Conservation (phyloP, 2,329 filamentous ascomycete species). For the Zelopaecilomyces penicillatus region DNA sequence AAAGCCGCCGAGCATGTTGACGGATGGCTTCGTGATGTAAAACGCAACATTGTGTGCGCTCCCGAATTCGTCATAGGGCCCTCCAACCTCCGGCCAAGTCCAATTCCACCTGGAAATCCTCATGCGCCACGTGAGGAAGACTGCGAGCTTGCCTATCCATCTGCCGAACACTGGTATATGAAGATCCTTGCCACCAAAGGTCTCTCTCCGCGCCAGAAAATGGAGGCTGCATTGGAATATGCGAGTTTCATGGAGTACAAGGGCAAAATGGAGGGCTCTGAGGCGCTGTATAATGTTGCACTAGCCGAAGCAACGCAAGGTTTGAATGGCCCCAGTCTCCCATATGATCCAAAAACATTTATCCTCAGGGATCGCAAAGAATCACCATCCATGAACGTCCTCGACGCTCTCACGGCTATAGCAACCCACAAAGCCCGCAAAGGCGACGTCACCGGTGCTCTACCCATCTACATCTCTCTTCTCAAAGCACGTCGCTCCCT, state of each 20-base stretch:
- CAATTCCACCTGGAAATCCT: conserved; percentile 55
- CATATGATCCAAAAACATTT: conserved; percentile 53
- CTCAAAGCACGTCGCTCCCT: conserved; percentile 67
- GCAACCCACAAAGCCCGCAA: conserved; percentile 68
- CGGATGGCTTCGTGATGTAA: conserved; percentile 65
- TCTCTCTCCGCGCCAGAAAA: conserved; percentile 67
- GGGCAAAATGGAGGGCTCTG: conserved; percentile 53
- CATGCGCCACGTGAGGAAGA: conserved; percentile 66
- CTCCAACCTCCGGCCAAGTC: conserved; percentile 72
- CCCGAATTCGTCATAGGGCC: conserved; percentile 69
- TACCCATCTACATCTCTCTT: conserved; percentile 79
- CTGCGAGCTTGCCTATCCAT: conserved; percentile 58
- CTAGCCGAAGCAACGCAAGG: conserved; percentile 63
- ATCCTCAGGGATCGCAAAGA: conserved; percentile 53
- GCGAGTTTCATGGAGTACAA: conserved; percentile 82
- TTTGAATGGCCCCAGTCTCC: conserved; percentile 30
- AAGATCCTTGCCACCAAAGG: conserved; percentile 74
- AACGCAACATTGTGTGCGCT: conserved; percentile 58
- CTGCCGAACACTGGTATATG: conserved; percentile 71
- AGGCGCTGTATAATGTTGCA: conserved; percentile 67
- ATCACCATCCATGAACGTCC: conserved; percentile 61
- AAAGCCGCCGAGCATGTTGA: conserved; percentile 74
- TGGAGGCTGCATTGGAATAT: conserved; percentile 75
- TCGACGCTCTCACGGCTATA: conserved; percentile 66
- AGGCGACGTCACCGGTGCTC: conserved; percentile 57